These are phyloP conservation scores for Ophiostoma perfectum DNA, from an alignment of 2,329 filamentous ascomycete species.

Conservation along the genomic window DNA sequence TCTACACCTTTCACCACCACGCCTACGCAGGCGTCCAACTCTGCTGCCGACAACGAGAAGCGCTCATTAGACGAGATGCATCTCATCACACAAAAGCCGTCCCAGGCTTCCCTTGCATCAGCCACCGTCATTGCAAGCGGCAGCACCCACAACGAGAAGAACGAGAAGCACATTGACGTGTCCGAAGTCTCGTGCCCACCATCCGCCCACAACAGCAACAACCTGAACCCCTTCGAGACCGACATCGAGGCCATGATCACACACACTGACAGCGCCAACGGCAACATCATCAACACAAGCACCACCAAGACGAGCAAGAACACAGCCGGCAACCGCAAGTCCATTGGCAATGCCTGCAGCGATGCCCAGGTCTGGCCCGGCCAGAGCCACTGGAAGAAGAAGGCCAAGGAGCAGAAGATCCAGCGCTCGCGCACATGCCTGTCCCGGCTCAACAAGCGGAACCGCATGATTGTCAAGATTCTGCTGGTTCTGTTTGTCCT, in stretches of 20 bases:
- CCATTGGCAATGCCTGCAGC: conserved; percentile 28
- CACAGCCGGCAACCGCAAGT: background rate
- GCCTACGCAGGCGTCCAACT: background rate
- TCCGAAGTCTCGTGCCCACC: conserved; percentile 42
- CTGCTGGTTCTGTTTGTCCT: conserved; percentile 48
- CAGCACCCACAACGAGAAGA: conserved; percentile 23
- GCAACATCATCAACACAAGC: conserved; percentile 25
- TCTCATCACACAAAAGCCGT: conserved; percentile 27
- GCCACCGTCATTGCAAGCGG: conserved; percentile 27
- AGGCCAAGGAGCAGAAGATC: conserved; percentile 53
- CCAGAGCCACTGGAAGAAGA: conserved; percentile 54
- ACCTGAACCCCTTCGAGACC: conserved; percentile 48
- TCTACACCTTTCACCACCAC: background rate
- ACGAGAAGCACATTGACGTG: conserved; percentile 19
- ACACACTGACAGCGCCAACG: conserved; percentile 22
- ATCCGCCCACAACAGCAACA: conserved; percentile 36
- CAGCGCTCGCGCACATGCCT: conserved; percentile 49
- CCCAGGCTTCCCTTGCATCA: conserved; percentile 29
- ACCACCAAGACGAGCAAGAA: conserved; percentile 32
- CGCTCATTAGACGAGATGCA: conserved; percentile 15
- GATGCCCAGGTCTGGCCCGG: conserved; percentile 57
- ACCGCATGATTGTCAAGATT: conserved; percentile 51
- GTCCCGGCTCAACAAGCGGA: conserved; percentile 49
- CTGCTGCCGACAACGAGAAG: conserved; percentile 15
- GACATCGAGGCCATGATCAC: conserved; percentile 52